Evolutionary conservation across 1,284 basidiomycete species (phyloP).

Genomic region (Tranzscheliella williamsii): DNA sequence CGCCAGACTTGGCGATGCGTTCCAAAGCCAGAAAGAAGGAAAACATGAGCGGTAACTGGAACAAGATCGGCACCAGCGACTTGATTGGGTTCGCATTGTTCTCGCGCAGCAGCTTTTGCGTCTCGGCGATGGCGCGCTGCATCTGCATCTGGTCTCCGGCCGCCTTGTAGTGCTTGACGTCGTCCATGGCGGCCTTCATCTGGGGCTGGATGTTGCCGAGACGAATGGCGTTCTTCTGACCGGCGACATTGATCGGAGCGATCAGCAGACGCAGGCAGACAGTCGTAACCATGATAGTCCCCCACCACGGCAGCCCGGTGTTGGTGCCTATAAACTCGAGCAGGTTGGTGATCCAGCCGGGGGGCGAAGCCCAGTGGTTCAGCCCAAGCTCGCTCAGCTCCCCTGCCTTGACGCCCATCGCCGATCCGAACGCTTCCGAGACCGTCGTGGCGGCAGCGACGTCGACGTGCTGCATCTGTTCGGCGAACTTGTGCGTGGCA

Average conservation of each 20-base stretch:
- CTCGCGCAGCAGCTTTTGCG: conserved; percentile 71
- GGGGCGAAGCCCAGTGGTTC: conserved; percentile 64
- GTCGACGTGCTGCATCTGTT: conserved; percentile 22
- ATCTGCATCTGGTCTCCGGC: conserved; percentile 67
- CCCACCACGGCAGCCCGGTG: conserved; percentile 65
- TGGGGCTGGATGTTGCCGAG: conserved; percentile 71
- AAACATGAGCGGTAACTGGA: conserved; percentile 78
- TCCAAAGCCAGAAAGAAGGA: conserved; percentile 84
- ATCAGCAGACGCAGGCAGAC: conserved; percentile 72
- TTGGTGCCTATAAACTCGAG: conserved; percentile 76
- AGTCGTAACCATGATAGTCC: conserved; percentile 71
- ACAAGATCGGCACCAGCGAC: conserved; percentile 68
- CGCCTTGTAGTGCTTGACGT: conserved; percentile 64
- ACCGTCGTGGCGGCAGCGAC: conserved; percentile 23
- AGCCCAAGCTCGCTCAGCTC: conserved; percentile 79
- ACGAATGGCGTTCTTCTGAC: conserved; percentile 72
- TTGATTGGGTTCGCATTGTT: conserved; percentile 72
- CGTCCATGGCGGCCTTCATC: conserved; percentile 67
- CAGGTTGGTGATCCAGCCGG: conserved; percentile 67
- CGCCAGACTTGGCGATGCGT: conserved; percentile 71
- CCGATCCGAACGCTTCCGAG: conserved; percentile 21
- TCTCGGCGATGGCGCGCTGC: conserved; percentile 67
- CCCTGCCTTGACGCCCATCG: conserved; percentile 68
- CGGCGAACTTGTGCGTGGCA: conserved; percentile 4
- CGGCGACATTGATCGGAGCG: conserved; percentile 72